Evolutionary conservation across 1,284 basidiomycete genomes (phyloP).

Genomic region (Microbotryomycetes sp.): DNA sequence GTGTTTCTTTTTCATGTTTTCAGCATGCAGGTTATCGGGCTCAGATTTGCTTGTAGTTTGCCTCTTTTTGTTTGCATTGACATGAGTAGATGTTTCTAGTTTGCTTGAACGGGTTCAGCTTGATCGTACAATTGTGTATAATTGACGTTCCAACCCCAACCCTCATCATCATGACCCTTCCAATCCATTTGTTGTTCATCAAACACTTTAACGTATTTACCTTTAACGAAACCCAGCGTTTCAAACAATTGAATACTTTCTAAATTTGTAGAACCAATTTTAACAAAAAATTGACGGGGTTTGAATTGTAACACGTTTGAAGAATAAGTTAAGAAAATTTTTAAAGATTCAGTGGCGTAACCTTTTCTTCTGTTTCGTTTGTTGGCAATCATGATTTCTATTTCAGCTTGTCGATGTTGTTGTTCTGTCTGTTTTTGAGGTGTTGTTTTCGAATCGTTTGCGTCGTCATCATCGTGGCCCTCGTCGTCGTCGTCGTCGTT

Average conservation of each 20-base stretch:
- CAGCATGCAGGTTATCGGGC: too few species aligned
- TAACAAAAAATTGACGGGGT: constrained; percentile 49
- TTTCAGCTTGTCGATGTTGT: constrained; percentile 54
- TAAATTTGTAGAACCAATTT: constrained; percentile 53
- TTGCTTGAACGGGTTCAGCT: neutral
- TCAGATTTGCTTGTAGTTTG: too few species aligned
- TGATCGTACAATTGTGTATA: neutral
- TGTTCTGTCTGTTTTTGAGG: constrained; percentile 44
- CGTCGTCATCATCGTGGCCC: constrained; percentile 43
- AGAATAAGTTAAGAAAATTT: constrained; percentile 40
- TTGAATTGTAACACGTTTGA: constrained; percentile 19
- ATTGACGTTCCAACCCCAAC: neutral
- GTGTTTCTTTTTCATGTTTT: neutral
- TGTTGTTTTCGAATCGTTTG: constrained; percentile 38
- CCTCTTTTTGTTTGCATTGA: too few species aligned
- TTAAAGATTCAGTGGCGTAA: constrained; percentile 44
- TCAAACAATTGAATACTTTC: constrained; percentile 58
- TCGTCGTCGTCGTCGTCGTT: constrained; percentile 43
- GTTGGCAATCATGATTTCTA: constrained; percentile 79
- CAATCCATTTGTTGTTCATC: constrained; percentile 60
- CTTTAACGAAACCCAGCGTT: constrained; percentile 60
- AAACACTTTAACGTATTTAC: constrained; percentile 62
- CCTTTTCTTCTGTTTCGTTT: constrained; percentile 51
- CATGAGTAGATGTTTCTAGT: too few species aligned
- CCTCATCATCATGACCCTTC: neutral